These are phyloP conservation scores for Funneliformis caledonium DNA, from an alignment of 371 early-diverging fungal species.

Conservation along the genomic window DNA sequence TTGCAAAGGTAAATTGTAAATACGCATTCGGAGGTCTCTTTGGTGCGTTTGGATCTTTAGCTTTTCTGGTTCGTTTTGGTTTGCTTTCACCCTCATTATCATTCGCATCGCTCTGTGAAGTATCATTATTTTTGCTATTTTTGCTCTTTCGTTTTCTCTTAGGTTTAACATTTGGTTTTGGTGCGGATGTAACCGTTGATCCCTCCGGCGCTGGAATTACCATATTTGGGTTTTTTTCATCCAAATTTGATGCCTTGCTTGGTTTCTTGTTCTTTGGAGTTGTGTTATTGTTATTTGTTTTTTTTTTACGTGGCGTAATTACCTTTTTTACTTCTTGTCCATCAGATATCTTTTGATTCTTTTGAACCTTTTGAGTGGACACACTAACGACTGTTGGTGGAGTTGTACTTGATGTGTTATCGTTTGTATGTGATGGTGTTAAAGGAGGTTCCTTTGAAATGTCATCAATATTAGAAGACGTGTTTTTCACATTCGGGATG, in stretches of 20 bases:
- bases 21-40: constrained; percentile 49
- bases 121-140: constrained; percentile 1
- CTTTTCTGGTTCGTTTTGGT: neutral
- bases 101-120: neutral
- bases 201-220: neutral
- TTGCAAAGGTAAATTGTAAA: constrained; percentile 45
- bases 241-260: neutral
- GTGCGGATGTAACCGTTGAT: neutral
- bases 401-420: neutral
- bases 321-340: constrained; percentile 16
- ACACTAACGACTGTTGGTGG: constrained; percentile 5
- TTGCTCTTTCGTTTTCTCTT: constrained; percentile 18
- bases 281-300: neutral
- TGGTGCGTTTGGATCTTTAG: constrained; percentile 49
- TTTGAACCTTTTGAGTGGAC: constrained; percentile 19
- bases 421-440: neutral
- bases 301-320: constrained; percentile 1
- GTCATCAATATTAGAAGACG: neutral
- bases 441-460: neutral
- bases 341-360: constrained; percentile 24
- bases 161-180: neutral
- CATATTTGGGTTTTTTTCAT: neutral
- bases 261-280: neutral
- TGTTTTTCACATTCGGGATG: neutral
- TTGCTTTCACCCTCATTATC: neutral